Percentiles rank a stretch among this genome's conserved stretches.
Conservation (phyloP, 768 basidiomycete species). For the Trametes elegans region DNA sequence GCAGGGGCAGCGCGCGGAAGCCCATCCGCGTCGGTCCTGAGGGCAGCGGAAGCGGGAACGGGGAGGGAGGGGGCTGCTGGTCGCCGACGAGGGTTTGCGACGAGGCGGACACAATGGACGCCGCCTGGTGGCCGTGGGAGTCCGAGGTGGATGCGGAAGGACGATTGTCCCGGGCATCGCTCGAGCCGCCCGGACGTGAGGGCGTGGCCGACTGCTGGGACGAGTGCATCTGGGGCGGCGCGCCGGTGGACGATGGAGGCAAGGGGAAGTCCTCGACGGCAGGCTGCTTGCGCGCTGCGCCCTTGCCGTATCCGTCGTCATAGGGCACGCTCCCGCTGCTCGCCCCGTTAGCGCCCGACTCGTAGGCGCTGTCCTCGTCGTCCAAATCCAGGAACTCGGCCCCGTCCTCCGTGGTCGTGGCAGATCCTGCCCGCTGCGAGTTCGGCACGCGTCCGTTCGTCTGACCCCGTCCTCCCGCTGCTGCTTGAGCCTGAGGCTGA, state of each 20-base stretch:
- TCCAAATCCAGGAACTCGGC: conserved; percentile 69
- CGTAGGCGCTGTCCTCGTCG: conserved; percentile 45
- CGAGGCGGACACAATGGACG: conserved; percentile 13
- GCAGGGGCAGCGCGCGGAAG: conserved; percentile 72
- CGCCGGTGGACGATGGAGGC: conserved; percentile 31
- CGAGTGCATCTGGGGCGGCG: conserved; percentile 7
- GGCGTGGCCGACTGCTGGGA: conserved; percentile 16
- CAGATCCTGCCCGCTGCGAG: conserved; percentile 14
- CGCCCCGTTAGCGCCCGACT: conserved; percentile 21
- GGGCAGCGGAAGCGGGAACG: conserved; percentile 30
- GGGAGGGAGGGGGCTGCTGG: conserved; percentile 26
- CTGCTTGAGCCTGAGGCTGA: not conserved
- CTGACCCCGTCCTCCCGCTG: not conserved
- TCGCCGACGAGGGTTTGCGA: conserved; percentile 23
- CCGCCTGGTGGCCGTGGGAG: conserved; percentile 13
- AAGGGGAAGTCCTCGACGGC: conserved; percentile 53
- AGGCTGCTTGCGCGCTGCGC: conserved; percentile 34
- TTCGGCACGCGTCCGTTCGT: conserved; percentile 5
- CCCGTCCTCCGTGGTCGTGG: conserved; percentile 30
- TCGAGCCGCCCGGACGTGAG: conserved; percentile 8
- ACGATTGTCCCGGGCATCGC: conserved; percentile 6
- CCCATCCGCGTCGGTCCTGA: conserved; percentile 31
- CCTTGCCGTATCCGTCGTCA: conserved; percentile 7
- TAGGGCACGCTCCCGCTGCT: conserved; percentile 13
- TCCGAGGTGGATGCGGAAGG: conserved; percentile 18